Evolutionary conservation across 352 stramenopile species (phyloP).

Genomic region (Globisporangium apiculatum): DNA sequence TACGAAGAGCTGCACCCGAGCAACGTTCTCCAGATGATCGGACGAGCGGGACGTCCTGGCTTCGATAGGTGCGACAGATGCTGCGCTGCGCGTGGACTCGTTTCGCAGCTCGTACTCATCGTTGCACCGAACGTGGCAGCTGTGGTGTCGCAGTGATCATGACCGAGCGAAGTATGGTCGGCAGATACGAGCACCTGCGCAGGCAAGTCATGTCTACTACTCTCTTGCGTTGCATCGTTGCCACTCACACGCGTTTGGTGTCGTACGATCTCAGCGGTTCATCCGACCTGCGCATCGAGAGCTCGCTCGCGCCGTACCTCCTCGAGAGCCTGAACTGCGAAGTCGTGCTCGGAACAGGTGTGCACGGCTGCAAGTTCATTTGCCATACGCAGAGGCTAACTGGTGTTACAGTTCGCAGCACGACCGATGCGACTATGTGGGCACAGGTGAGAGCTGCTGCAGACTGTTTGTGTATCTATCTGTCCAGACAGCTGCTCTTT

Average conservation of each 20-base stretch:
- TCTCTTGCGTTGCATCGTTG: background rate
- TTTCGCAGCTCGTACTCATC: background rate
- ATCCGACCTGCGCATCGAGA: slow-evolving; percentile 9
- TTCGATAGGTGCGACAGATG: slow-evolving; percentile 18
- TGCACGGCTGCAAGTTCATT: background rate
- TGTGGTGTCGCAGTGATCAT: slow-evolving; percentile 21
- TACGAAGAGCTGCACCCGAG: slow-evolving; percentile 21
- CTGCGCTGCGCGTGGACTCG: too few species aligned
- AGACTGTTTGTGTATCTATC: background rate
- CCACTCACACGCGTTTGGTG: background rate
- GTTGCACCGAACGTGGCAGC: slow-evolving; percentile 1
- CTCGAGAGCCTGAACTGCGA: slow-evolving; percentile 11
- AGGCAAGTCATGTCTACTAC: slow-evolving; percentile 9
- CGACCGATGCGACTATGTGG: slow-evolving; percentile 17
- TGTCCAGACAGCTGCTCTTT: too few species aligned
- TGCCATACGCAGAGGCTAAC: background rate
- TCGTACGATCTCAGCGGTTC: slow-evolving; percentile 3
- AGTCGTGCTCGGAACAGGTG: slow-evolving; percentile 15
- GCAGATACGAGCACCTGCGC: slow-evolving; percentile 18
- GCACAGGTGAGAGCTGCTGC: slow-evolving; percentile 4
- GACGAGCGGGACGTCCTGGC: slow-evolving; percentile 25
- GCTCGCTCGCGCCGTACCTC: slow-evolving; percentile 4
- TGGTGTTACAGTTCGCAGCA: slow-evolving; percentile 17
- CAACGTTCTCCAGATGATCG: slow-evolving; percentile 35
- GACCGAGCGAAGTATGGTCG: slow-evolving; percentile 17